Conservation (phyloP, 306 rosid species). For the Gynostemma pentaphyllum region DNA sequence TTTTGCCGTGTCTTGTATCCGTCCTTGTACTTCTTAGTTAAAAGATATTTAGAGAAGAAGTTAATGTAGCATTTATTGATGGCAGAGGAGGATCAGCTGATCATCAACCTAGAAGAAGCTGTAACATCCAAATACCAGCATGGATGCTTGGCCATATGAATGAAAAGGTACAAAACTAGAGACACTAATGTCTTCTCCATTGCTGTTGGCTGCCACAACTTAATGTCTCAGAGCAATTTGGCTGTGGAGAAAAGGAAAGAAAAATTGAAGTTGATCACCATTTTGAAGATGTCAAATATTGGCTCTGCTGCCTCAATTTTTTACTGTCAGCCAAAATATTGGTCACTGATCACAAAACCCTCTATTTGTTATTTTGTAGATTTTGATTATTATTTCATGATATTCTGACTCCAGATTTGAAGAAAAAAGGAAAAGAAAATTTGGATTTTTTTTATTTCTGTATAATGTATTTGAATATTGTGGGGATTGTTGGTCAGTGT, state of each 20-base stretch:
- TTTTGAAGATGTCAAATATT: not conserved
- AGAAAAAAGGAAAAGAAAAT: not conserved
- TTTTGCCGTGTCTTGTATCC: no score
- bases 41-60: no score
- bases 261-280: not conserved
- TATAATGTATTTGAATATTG: no score
- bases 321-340: not conserved
- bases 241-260: not conserved
- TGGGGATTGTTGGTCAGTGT: no score
- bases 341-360: not conserved
- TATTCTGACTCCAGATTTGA: not conserved
- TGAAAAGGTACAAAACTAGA: constrained; percentile 6
- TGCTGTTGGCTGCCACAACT: not conserved
- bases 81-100: constrained; percentile 20
- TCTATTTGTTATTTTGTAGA: not conserved
- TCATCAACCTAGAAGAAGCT: constrained; percentile 15
- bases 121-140: constrained; percentile 34
- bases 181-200: not conserved
- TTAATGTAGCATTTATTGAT: no score
- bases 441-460: not conserved
- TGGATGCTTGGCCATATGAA: constrained; percentile 60
- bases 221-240: not conserved
- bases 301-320: not conserved
- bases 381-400: not conserved
- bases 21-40: no score